Percentiles rank a stretch among this genome's conserved stretches.
Conservation (phyloP, 1,284 basidiomycete genomes). For the Cryptococcus sp. region DNA sequence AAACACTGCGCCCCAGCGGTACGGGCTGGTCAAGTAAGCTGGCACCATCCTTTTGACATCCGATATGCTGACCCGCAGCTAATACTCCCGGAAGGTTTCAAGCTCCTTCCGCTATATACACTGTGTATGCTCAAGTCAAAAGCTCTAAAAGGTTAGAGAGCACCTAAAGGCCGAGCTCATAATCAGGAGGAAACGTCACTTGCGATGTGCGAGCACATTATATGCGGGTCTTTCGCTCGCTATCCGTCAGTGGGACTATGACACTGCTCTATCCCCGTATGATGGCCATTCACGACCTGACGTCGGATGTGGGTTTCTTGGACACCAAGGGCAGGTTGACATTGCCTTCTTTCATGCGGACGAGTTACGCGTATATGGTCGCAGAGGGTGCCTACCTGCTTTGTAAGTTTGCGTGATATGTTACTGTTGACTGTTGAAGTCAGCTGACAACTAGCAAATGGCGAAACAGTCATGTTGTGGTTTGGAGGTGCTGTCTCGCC, state of each 20-base stretch:
- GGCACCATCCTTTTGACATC: neutral
- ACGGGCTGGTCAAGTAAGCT: conserved; percentile 68
- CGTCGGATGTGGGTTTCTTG: conserved; percentile 63
- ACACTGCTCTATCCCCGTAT: conserved; percentile 84
- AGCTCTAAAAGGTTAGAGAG: conserved; percentile 71
- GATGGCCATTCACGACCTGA: conserved; percentile 81
- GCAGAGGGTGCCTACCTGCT: conserved; percentile 86
- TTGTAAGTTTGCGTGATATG: too few relatives aligned
- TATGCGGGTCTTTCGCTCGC: conserved; percentile 68
- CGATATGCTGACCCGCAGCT: conserved; percentile 53
- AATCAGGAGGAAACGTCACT: conserved; percentile 71
- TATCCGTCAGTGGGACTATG: conserved; percentile 66
- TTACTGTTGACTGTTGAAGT: neutral
- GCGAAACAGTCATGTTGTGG: conserved; percentile 87
- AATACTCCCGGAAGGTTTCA: conserved; percentile 91
- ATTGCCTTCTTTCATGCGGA: conserved; percentile 76
- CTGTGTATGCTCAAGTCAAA: conserved; percentile 86
- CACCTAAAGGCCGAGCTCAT: neutral
- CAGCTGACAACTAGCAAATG: conserved; percentile 64
- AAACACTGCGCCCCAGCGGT: conserved; percentile 85
- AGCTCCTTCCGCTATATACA: conserved; percentile 77
- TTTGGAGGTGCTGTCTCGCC: conserved; percentile 77
- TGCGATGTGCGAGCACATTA: conserved; percentile 90
- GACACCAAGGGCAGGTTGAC: conserved; percentile 58
- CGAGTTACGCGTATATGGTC: conserved; percentile 84